A percentile compares a stretch with the other conserved stretches of the same genome.
Conservation (phyloP, 176 grass and related monocot genomes). For the Sorghum bicolor region DNA sequence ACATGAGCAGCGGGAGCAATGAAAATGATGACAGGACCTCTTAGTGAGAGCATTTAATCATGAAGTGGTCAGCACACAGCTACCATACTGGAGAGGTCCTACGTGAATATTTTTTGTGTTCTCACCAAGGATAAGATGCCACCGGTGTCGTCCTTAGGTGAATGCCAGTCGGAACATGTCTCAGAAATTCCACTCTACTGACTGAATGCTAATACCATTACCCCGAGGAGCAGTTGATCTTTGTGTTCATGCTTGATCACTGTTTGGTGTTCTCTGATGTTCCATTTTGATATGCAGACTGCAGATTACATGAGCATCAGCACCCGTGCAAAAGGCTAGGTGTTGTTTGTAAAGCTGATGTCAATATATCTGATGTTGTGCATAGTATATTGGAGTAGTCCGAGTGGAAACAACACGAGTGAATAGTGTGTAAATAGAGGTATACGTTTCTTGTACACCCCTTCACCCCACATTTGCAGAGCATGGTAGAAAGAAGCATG, state of each 20-base stretch:
- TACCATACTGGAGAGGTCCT: background rate
- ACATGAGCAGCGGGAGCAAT: background rate
- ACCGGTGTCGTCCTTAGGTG: background rate
- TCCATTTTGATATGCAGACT: background rate
- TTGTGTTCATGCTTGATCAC: constrained; percentile 25
- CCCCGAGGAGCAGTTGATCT: background rate
- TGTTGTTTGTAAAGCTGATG: constrained; percentile 15
- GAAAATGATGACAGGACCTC: constrained; percentile 14
- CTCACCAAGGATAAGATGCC: background rate
- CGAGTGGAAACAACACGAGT: constrained; percentile 7
- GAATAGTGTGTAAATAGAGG: constrained; percentile 18
- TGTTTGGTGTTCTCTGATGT: background rate
- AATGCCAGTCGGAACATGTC: background rate
- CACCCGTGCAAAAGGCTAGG: background rate
- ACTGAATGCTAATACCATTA: background rate
- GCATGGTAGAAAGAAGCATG: constrained; percentile 10
- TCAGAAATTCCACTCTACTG: background rate
- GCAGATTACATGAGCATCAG: background rate
- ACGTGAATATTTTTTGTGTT: background rate
- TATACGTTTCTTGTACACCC: background rate
- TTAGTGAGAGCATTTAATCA: constrained; percentile 12
- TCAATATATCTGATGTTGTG: constrained; percentile 25
- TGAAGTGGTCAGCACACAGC: background rate
- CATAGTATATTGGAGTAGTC: constrained; percentile 29
- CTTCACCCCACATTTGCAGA: background rate